These are phyloP conservation scores for Serendipita sp. DNA, from an alignment of 1,284 basidiomycete species.

Conservation along the genomic window DNA sequence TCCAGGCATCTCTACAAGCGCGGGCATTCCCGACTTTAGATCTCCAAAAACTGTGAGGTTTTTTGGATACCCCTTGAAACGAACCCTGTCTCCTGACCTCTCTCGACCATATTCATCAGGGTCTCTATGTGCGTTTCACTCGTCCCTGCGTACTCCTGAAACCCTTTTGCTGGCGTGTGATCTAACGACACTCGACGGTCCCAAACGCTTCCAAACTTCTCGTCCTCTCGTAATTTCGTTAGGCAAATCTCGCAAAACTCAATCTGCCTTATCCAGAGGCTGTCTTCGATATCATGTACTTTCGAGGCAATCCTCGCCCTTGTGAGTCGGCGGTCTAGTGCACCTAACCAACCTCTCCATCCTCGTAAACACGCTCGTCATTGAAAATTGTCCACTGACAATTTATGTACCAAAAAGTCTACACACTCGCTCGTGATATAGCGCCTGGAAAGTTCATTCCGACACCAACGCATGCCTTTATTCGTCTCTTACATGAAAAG, in stretches of 20 bases:
- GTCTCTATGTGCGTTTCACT: background rate
- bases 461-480: conserved; percentile 82
- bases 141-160: background rate
- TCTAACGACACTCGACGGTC: too few relatives aligned
- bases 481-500: conserved; percentile 58
- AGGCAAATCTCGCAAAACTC: conserved; percentile 62
- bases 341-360: background rate
- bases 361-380: background rate
- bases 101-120: conserved; percentile 27
- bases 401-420: conserved; percentile 35
- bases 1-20: conserved; percentile 59
- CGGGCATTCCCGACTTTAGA: conserved; percentile 70
- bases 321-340: conserved; percentile 31
- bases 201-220: background rate
- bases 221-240: conserved; percentile 3
- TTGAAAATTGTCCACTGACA: background rate
- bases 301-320: conserved; percentile 53
- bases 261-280: conserved; percentile 69
- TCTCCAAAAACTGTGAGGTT: conserved; percentile 51
- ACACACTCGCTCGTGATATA: conserved; percentile 78
- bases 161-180: background rate
- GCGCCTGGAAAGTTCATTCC: conserved; percentile 81
- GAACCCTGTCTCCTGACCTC: conserved; percentile 28
- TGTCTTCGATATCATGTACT: conserved; percentile 66
- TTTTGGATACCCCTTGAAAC: conserved; percentile 18